Conservation (phyloP, 2,329 filamentous ascomycete species). For the Fusarium liriodendri region DNA sequence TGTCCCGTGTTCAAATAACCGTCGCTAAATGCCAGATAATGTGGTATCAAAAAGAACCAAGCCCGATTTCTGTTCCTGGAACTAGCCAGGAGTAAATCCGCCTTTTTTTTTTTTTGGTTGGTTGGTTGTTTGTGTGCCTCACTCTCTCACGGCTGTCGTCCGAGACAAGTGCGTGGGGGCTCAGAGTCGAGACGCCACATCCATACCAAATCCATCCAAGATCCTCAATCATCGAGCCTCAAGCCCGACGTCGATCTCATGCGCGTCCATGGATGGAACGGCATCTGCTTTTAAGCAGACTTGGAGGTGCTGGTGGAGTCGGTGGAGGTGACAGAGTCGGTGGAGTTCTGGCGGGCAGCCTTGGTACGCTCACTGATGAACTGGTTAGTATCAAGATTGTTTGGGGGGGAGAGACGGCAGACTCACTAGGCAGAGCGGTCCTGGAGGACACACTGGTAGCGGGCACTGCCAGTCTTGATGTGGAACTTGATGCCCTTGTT, state of each 20-base stretch:
- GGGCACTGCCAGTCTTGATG: constrained; percentile 56
- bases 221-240: background rate
- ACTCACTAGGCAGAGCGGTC: constrained; percentile 59
- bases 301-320: constrained; percentile 44
- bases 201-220: background rate
- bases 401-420: background rate
- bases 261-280: background rate
- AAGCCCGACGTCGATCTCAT: background rate
- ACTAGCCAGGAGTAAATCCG: constrained; percentile 16
- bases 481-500: constrained; percentile 58
- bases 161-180: background rate
- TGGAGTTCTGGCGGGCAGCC: constrained; percentile 50
- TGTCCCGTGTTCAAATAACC: constrained; percentile 26
- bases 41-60: constrained; percentile 30
- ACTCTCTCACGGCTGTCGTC: background rate
- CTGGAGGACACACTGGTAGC: constrained; percentile 55
- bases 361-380: constrained; percentile 53
- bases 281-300: constrained; percentile 28
- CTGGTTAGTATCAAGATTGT: constrained; percentile 22
- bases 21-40: constrained; percentile 42
- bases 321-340: constrained; percentile 49
- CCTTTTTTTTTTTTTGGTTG: constrained; percentile 13
- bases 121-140: background rate
- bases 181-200: constrained; percentile 2
- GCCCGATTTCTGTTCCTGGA: constrained; percentile 19